These are phyloP conservation scores for Cardamine chenopodiifolia DNA, from an alignment of 345 rosid genomes.

Conservation along the genomic window DNA sequence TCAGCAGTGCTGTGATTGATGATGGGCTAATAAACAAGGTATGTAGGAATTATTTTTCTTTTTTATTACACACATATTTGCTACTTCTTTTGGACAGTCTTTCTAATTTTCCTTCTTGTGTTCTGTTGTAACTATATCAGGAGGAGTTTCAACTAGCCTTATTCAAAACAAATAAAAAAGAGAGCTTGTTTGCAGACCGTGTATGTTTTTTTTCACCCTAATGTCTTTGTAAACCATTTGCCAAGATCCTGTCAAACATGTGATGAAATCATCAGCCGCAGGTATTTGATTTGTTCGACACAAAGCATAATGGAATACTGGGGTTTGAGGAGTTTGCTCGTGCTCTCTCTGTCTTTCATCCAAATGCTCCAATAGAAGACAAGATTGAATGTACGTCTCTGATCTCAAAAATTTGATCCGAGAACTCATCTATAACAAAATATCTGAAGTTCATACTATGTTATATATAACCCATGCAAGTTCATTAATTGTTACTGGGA, in stretches of 20 bases:
- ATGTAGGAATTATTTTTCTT: constrained; percentile 2
- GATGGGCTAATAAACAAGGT: constrained; percentile 97
- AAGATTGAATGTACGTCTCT: constrained; percentile 73
- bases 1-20: constrained; percentile 92
- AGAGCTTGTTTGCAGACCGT: constrained; percentile 75
- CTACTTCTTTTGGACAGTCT: constrained; percentile 14
- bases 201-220: constrained; percentile 27
- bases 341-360: constrained; percentile 90
- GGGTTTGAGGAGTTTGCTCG: constrained; percentile 89
- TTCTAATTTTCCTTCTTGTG: neutral
- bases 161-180: constrained; percentile 70
- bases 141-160: constrained; percentile 75
- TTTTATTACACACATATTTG: neutral
- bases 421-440: constrained; percentile 4
- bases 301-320: constrained; percentile 80
- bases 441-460: neutral
- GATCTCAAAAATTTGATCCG: neutral
- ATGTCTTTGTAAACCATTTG: constrained; percentile 5
- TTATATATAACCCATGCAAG: neutral
- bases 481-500: constrained; percentile 1
- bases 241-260: neutral
- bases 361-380: constrained; percentile 76
- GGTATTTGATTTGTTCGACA: constrained; percentile 92
- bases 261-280: constrained; percentile 36
- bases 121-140: constrained; percentile 38